These are phyloP conservation scores for Sporisorium exsertum DNA, from an alignment of 1,284 basidiomycete genomes.

Conservation along the genomic window DNA sequence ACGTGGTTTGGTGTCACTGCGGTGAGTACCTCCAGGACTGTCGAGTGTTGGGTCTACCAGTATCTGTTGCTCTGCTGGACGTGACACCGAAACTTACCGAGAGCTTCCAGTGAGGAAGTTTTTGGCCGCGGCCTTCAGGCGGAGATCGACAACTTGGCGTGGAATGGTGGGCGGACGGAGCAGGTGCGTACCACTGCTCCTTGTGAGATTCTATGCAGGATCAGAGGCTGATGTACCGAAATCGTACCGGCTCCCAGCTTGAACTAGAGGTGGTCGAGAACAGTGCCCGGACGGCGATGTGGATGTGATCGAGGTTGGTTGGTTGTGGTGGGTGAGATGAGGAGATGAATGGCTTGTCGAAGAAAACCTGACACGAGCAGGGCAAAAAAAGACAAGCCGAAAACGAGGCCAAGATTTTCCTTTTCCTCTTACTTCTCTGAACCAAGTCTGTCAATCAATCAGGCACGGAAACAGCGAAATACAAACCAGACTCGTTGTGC, in stretches of 20 bases:
- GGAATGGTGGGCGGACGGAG: slow-evolving; percentile 53
- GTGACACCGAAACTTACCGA: slow-evolving; percentile 18
- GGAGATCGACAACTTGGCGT: slow-evolving; percentile 52
- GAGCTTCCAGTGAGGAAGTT: slow-evolving; percentile 55
- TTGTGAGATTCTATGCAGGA: slow-evolving; percentile 16
- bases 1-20: neutral
- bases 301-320: neutral
- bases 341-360: neutral
- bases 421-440: neutral
- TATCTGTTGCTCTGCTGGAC: neutral
- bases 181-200: slow-evolving; percentile 43
- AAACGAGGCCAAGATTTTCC: neutral
- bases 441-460: neutral
- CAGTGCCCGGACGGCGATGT: neutral
- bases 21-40: neutral
- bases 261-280: neutral
- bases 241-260: slow-evolving; percentile 26
- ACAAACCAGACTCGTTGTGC: neutral
- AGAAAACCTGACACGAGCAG: slow-evolving; percentile 1
- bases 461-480: neutral
- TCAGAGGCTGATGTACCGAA: slow-evolving; percentile 38
- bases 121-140: slow-evolving; percentile 57
- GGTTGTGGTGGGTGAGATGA: slow-evolving; percentile 3
- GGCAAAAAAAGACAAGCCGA: neutral
- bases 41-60: neutral